Conservation (phyloP, 768 basidiomycete species). For the Trametes coccinea region DNA sequence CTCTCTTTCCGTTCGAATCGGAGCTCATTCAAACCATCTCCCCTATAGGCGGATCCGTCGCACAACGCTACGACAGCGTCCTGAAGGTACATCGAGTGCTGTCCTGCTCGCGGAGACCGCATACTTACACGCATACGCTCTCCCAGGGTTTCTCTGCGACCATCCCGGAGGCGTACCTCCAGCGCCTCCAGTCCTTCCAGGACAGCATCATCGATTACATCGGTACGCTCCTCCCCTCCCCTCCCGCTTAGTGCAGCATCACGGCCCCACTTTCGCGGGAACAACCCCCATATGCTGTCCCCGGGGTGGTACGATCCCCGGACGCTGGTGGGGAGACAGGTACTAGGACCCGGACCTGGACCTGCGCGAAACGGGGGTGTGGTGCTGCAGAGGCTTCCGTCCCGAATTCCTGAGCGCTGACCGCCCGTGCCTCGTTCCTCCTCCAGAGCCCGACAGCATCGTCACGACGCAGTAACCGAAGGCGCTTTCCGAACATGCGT, state of each 20-base stretch:
- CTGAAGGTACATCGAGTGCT: slow-evolving; percentile 37
- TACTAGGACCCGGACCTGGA: background rate
- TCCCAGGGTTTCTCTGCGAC: slow-evolving; percentile 47
- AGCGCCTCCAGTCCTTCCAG: slow-evolving; percentile 35
- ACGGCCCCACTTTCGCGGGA: background rate
- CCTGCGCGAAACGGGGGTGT: background rate
- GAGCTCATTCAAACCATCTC: background rate
- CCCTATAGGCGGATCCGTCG: slow-evolving; percentile 46
- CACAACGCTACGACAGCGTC: slow-evolving; percentile 38
- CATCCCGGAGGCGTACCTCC: slow-evolving; percentile 36
- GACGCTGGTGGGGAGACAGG: background rate
- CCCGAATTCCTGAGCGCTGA: slow-evolving; percentile 11
- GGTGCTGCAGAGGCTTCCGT: background rate
- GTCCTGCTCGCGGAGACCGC: accelerated
- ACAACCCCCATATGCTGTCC: no score
- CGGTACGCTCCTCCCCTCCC: slow-evolving; percentile 35
- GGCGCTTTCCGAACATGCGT: background rate
- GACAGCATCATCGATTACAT: slow-evolving; percentile 46
- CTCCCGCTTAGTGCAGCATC: background rate
- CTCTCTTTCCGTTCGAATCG: background rate
- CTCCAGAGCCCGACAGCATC: slow-evolving; percentile 43
- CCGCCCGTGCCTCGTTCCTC: slow-evolving; percentile 7
- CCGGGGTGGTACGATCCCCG: no score
- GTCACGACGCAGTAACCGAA: slow-evolving; percentile 42
- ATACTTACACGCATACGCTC: background rate